phyloP scores from a whole-genome alignment of 169 alveolate species.

The Plasmodium falciparum region DNA sequence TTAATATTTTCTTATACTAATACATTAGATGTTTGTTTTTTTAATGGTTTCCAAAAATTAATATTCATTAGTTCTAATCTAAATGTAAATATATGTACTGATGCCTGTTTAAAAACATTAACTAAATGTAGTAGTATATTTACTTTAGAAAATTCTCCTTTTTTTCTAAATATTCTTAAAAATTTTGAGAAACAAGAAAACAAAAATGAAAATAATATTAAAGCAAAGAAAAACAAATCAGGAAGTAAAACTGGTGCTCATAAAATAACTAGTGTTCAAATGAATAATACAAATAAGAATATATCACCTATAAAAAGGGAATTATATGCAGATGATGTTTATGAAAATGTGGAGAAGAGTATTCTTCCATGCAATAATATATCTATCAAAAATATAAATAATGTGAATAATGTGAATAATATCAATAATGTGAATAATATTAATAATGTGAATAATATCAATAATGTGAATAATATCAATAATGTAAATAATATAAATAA shows the following conservation, averaged over 20 bases:
- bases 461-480: too few species aligned
- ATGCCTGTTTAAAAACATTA: conserved; percentile 62
- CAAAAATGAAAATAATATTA: conserved; percentile 24
- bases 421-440: too few species aligned
- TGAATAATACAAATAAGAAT: conserved; percentile 11
- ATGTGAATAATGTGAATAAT: too few species aligned
- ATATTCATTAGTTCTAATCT: conserved; percentile 64
- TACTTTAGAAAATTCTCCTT: conserved; percentile 72
- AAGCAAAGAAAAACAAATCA: conserved; percentile 33
- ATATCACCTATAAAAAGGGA: conserved; percentile 8
- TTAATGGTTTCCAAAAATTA: conserved; percentile 68
- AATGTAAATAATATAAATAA: too few species aligned
- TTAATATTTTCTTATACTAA: conserved; percentile 70
- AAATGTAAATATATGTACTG: conserved; percentile 64
- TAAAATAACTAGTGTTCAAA: not conserved
- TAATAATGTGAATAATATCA: too few species aligned
- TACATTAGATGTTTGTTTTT: conserved; percentile 58
- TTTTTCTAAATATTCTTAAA: conserved; percentile 62
- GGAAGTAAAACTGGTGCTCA: conserved; percentile 6
- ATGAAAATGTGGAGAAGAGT: too few species aligned
- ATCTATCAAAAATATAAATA: too few species aligned
- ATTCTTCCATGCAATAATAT: too few species aligned
- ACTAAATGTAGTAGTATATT: conserved; percentile 77
- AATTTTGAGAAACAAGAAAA: conserved; percentile 57
- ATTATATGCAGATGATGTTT: too few species aligned